These are phyloP conservation scores for Xerophyta viscosa DNA, from an alignment of 106 monocot genomes.

Conservation along the genomic window DNA sequence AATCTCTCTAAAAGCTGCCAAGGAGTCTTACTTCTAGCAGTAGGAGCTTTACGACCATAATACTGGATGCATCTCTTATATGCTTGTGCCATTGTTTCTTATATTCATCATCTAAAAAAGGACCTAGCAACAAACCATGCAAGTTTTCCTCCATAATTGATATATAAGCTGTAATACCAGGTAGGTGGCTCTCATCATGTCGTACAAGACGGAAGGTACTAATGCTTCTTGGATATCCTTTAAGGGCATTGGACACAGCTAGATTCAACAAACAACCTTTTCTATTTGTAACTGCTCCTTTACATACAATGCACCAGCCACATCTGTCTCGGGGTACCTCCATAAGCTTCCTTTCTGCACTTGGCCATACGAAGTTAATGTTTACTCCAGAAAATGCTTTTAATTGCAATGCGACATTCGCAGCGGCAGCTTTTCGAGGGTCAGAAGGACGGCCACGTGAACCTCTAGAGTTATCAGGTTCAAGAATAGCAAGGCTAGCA, in stretches of 20 bases:
- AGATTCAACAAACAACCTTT: slow-evolving; percentile 75
- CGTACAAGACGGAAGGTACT: slow-evolving; percentile 30
- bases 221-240: slow-evolving; percentile 37
- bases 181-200: slow-evolving; percentile 32
- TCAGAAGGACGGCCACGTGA: slow-evolving; percentile 34
- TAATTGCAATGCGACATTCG: slow-evolving; percentile 47
- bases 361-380: slow-evolving; percentile 74
- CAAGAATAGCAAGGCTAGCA: slow-evolving; percentile 54
- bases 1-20: neutral
- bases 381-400: slow-evolving; percentile 76
- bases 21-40: slow-evolving; percentile 70
- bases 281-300: slow-evolving; percentile 43
- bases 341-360: slow-evolving; percentile 52
- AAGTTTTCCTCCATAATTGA: slow-evolving; percentile 76
- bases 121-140: slow-evolving; percentile 48
- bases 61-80: slow-evolving; percentile 44
- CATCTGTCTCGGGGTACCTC: slow-evolving; percentile 88
- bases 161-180: slow-evolving; percentile 57
- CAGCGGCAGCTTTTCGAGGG: slow-evolving; percentile 32
- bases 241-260: slow-evolving; percentile 51
- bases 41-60: slow-evolving; percentile 35
- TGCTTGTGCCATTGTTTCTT: slow-evolving; percentile 47
- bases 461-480: slow-evolving; percentile 41
- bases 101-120: slow-evolving; percentile 37
- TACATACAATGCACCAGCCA: slow-evolving; percentile 92